A percentile compares a stretch with the other conserved stretches of the same genome.
Conservation (phyloP, 2,329 filamentous ascomycete genomes). For the Aspergillus tanneri region DNA sequence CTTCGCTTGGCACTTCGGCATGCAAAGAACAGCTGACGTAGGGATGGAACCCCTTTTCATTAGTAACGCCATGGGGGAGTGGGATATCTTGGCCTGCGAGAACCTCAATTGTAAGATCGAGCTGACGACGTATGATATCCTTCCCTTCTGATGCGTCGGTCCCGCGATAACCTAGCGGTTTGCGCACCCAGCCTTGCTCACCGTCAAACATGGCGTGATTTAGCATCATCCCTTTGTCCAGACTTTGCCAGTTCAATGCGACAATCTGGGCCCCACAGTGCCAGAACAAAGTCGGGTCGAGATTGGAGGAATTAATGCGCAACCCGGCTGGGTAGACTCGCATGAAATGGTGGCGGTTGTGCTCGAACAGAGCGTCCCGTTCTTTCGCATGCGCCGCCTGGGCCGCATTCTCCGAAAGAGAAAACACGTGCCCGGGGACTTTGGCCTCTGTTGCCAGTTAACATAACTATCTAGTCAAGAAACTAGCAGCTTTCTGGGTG, state of each 20-base stretch:
- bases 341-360: slow-evolving; percentile 82
- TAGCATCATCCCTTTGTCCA: slow-evolving; percentile 92
- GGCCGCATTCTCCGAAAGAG: slow-evolving; percentile 61
- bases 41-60: slow-evolving; percentile 64
- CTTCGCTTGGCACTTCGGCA: slow-evolving; percentile 64
- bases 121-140: slow-evolving; percentile 50
- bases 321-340: slow-evolving; percentile 82
- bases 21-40: slow-evolving; percentile 79
- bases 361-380: slow-evolving; percentile 66
- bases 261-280: slow-evolving; percentile 85
- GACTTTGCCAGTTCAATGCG: slow-evolving; percentile 89
- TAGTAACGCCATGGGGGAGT: slow-evolving; percentile 57
- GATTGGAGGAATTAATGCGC: slow-evolving; percentile 78
- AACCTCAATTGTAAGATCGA: slow-evolving; percentile 70
- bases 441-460: slow-evolving; percentile 45
- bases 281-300: slow-evolving; percentile 84
- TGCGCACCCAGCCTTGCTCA: slow-evolving; percentile 79
- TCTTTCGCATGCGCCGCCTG: slow-evolving; percentile 63
- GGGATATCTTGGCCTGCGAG: slow-evolving; percentile 76
- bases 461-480: too few relatives aligned
- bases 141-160: slow-evolving; percentile 21
- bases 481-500: too few relatives aligned
- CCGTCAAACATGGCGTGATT: slow-evolving; percentile 89
- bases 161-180: slow-evolving; percentile 70
- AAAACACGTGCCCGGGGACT: slow-evolving; percentile 64